These are phyloP conservation scores for Monosporozyma servazzii DNA, from an alignment of 805 yeast genomes.

Conservation along the genomic window DNA sequence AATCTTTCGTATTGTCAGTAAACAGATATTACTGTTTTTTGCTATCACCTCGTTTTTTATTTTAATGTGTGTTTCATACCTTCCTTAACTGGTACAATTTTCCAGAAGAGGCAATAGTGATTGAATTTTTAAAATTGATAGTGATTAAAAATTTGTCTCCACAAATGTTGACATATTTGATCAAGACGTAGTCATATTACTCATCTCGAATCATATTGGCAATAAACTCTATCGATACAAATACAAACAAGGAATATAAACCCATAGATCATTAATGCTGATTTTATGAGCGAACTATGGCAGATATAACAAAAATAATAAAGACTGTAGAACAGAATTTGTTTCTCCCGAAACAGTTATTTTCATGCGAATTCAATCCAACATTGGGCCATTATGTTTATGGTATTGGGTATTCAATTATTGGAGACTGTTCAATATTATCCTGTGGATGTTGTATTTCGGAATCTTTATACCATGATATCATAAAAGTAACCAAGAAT, in stretches of 20 bases:
- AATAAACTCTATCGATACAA: not conserved
- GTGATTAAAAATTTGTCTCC: not conserved
- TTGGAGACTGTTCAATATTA: conserved; percentile 21
- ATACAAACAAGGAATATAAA: not conserved
- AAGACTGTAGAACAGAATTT: conserved; percentile 20
- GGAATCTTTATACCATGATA: conserved; percentile 12
- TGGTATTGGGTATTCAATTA: conserved; percentile 18
- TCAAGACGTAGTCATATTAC: not conserved
- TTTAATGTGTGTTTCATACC: not conserved
- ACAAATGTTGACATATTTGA: not conserved
- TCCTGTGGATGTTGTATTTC: conserved; percentile 25
- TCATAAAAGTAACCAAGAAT: conserved; percentile 4
- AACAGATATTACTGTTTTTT: too few species aligned
- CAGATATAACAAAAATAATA: conserved; percentile 10
- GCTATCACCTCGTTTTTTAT: too few species aligned
- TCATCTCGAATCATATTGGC: not conserved
- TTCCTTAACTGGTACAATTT: not conserved
- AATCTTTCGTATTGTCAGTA: too few species aligned
- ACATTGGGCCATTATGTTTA: conserved; percentile 9
- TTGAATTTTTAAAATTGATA: not conserved
- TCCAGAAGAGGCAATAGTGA: not conserved
- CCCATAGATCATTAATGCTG: not conserved
- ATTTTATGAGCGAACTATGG: not conserved
- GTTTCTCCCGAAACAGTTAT: conserved; percentile 19
- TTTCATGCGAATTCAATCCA: conserved; percentile 11